These are phyloP conservation scores for Peronospora tabacina DNA, from an alignment of 352 stramenopile species.

Conservation along the genomic window DNA sequence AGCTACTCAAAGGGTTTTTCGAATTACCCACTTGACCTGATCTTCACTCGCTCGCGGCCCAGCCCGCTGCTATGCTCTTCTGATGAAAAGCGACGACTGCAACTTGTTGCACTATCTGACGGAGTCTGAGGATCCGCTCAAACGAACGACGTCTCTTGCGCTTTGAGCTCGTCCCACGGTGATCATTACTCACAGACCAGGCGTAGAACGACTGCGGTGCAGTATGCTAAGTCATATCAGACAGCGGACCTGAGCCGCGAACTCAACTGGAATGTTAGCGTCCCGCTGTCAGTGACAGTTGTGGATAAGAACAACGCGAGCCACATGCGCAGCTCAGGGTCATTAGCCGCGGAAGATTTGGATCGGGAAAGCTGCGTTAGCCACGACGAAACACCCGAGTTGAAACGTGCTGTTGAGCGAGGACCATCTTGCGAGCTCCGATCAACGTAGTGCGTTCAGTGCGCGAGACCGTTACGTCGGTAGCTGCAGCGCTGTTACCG, in stretches of 20 bases:
- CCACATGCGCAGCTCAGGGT: conserved; percentile 4
- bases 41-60: conserved; percentile 4
- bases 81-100: conserved; percentile 7
- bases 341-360: conserved; percentile 10
- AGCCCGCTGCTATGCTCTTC: background rate
- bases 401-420: conserved; percentile 9
- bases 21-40: conserved; percentile 22
- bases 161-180: conserved; percentile 15
- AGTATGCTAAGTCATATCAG: background rate
- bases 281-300: conserved; percentile 11
- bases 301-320: background rate
- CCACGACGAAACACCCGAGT: conserved; percentile 10
- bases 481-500: background rate
- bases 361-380: conserved; percentile 12
- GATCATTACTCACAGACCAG: conserved; percentile 30
- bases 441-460: background rate
- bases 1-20: conserved; percentile 24
- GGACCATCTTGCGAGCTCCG: conserved; percentile 1
- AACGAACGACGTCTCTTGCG: background rate
- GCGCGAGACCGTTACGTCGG: background rate
- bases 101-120: conserved; percentile 14
- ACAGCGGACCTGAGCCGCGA: background rate
- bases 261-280: conserved; percentile 21
- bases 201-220: conserved; percentile 11
- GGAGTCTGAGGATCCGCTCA: conserved; percentile 13